A percentile compares a stretch with the other conserved stretches of the same genome.
These are phyloP conservation scores for Populus davidiana DNA, from an alignment of 345 rosid genomes.

Conservation along the genomic window DNA sequence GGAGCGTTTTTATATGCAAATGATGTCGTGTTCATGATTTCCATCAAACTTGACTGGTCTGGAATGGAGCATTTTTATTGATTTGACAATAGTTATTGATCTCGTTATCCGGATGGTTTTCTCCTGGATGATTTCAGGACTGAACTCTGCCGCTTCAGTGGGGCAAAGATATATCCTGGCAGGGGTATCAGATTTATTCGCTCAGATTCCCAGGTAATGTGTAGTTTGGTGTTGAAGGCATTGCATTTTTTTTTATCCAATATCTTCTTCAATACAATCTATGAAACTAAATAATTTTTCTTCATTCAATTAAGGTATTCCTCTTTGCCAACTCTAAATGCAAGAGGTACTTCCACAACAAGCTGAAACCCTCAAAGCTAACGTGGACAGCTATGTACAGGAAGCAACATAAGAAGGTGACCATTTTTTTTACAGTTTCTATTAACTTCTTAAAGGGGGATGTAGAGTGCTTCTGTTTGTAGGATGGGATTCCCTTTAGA, in stretches of 20 bases:
- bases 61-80: background rate
- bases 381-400: conserved; percentile 74
- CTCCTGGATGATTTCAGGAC: conserved; percentile 30
- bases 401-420: conserved; percentile 72
- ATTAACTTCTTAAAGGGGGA: no score
- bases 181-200: conserved; percentile 69
- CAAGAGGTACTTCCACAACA: conserved; percentile 88
- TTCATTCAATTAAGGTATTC: conserved; percentile 50
- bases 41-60: background rate
- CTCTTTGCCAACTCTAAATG: conserved; percentile 83
- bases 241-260: background rate
- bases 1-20: background rate
- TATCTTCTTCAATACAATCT: background rate
- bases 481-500: no score
- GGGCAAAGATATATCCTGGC: conserved; percentile 70
- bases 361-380: conserved; percentile 88
- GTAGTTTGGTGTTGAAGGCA: background rate
- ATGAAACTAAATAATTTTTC: background rate
- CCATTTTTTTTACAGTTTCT: background rate
- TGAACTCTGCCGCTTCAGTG: conserved; percentile 71
- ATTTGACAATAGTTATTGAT: no score
- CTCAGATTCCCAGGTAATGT: conserved; percentile 62
- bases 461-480: no score
- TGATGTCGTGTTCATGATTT: no score
- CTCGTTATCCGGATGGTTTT: background rate